Evolutionary conservation across 2,329 filamentous ascomycete species (phyloP).

Genomic region (Plectosphaerella sp.): DNA sequence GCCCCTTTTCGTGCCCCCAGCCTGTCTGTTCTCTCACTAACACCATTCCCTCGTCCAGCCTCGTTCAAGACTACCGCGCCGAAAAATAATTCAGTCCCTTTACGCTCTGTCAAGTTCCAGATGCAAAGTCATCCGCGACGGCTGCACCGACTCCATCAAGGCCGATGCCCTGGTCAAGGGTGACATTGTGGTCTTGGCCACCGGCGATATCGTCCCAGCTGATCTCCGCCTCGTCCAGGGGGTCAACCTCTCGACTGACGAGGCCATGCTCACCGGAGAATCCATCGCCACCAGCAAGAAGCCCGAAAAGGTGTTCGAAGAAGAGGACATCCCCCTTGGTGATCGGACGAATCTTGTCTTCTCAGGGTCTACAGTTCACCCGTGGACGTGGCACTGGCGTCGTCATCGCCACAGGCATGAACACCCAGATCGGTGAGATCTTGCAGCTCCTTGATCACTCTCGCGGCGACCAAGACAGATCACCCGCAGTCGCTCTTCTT

Average conservation of each 20-base stretch:
- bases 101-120: slow-evolving; percentile 55
- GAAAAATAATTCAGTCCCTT: slow-evolving; percentile 59
- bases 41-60: slow-evolving; percentile 28
- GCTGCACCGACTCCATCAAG: slow-evolving; percentile 45
- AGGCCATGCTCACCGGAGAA: slow-evolving; percentile 70
- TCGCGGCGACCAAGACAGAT: slow-evolving; percentile 37
- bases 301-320: slow-evolving; percentile 47
- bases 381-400: slow-evolving; percentile 66
- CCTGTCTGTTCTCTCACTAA: not conserved
- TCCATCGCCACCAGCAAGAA: slow-evolving; percentile 65
- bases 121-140: slow-evolving; percentile 54
- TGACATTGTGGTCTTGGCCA: slow-evolving; percentile 58
- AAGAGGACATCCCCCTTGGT: slow-evolving; percentile 55
- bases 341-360: slow-evolving; percentile 69
- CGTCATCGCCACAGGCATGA: slow-evolving; percentile 67
- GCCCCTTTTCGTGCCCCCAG: slow-evolving; percentile 15
- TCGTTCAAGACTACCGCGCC: slow-evolving; percentile 57
- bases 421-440: slow-evolving; percentile 72
- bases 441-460: slow-evolving; percentile 59
- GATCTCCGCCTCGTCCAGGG: slow-evolving; percentile 61
- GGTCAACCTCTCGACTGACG: slow-evolving; percentile 73
- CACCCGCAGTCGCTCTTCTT: slow-evolving; percentile 35
- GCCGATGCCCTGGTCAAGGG: slow-evolving; percentile 59
- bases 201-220: slow-evolving; percentile 66
- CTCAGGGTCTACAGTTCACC: slow-evolving; percentile 68